Evolutionary conservation across 306 rosid species (phyloP), one percentile per base, ranked within the genome.

Genomic region (Canavalia ensiformis): DNA sequence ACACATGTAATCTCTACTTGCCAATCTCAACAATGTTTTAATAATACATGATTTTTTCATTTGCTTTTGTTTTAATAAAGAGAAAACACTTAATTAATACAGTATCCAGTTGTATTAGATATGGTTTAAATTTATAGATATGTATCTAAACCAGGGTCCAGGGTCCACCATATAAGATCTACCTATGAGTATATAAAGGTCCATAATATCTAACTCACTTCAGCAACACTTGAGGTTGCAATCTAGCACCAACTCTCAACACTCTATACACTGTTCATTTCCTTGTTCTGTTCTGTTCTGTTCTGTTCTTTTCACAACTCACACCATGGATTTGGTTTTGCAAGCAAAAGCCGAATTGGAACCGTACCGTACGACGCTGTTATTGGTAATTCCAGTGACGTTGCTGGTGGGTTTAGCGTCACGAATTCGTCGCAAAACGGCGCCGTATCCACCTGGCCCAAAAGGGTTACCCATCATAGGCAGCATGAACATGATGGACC

Each of bases 371-470:
- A 12, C 62, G 59, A 9, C 81, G 0, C 31, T 85, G 18, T 34
- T 83, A 10, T 58, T 88, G 44, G 28, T 74, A 5, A 2, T 84
- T 58, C 76, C 91, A 1, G 8, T 87, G 0, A 7, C 76, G 0
- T 33, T 93, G n/a, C 34, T 89, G 0, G 64, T 87, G 33, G 73
- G 81, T 0, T 10, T 82, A 4, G 0, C 77, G 8, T 63, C 83
- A 9, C 28, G 76, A 10, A 52, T 44, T 7, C 82, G 82, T 7
- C 66, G 78, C 9, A 77, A 69, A 3, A 72, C 74, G 1, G 18
- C 64, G 0, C 91, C 94, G 0, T 90, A 78, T 54, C 98, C 98
- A 0, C 98, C 98, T 0, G 97, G 97, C 1, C 97, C 97, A 0
- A 89, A 60, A 58, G 97, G 95, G 2, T n/a, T 89, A 0, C 98